Conservation (phyloP, 768 basidiomycete genomes). For the Filobasidium wieringae region DNA sequence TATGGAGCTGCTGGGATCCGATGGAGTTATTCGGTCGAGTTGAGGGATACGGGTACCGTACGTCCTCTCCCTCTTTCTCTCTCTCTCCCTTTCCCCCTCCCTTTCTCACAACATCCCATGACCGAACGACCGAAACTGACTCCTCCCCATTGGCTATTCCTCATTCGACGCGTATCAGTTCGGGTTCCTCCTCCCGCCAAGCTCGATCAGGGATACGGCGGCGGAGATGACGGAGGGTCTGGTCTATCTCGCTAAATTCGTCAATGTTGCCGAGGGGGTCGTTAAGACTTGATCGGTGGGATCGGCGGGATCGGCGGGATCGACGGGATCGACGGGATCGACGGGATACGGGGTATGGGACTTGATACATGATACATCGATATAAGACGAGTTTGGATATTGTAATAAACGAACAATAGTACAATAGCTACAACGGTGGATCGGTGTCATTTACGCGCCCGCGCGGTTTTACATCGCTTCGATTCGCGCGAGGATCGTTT, state of each 20-base stretch:
- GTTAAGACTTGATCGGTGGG: constrained; percentile 10
- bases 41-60: constrained; percentile 61
- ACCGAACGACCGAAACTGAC: not conserved
- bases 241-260: constrained; percentile 57
- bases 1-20: constrained; percentile 50
- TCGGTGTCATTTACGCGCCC: too few relatives aligned
- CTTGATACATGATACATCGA: too few relatives aligned
- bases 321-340: too few relatives aligned
- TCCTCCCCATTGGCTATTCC: not conserved
- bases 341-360: too few relatives aligned
- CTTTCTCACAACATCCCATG: not conserved
- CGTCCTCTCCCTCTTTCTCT: constrained; percentile 26
- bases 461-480: too few relatives aligned
- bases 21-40: constrained; percentile 54
- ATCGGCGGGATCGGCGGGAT: too few relatives aligned
- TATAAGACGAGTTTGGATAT: too few relatives aligned
- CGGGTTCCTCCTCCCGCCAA: constrained; percentile 61
- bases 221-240: constrained; percentile 62
- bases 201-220: constrained; percentile 64
- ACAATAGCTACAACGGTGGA: too few relatives aligned
- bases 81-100: not conserved
- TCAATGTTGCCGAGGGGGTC: constrained; percentile 41
- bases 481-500: too few relatives aligned
- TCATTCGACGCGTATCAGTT: constrained; percentile 43
- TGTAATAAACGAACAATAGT: too few relatives aligned